Conservation (phyloP, 2,329 filamentous ascomycete genomes). For the Blastomyces silverae region DNA sequence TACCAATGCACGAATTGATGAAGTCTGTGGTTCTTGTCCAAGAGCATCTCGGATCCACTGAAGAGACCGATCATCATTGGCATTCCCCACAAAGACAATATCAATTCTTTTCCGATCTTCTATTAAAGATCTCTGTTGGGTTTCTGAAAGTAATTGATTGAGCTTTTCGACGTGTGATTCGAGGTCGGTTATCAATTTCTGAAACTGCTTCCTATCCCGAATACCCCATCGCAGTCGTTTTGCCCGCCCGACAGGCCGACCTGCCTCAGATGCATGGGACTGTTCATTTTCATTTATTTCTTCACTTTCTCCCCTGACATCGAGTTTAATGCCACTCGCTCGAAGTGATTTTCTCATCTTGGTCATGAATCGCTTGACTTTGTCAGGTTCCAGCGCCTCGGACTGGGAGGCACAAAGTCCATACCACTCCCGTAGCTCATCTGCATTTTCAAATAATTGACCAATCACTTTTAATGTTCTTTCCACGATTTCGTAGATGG, state of each 20-base stretch:
- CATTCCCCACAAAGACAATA: conserved; percentile 9
- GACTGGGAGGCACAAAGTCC: conserved; percentile 10
- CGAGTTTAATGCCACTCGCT: conserved; percentile 12
- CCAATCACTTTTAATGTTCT: conserved; percentile 2
- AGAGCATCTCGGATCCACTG: conserved; percentile 9
- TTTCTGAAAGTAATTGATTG: conserved; percentile 10
- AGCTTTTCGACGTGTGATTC: conserved; percentile 9
- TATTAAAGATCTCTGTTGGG: conserved; percentile 1
- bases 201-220: conserved; percentile 6
- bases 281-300: not conserved
- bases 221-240: conserved; percentile 10
- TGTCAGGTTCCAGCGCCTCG: not conserved
- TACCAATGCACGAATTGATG: conserved; percentile 6
- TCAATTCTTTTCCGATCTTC: conserved; percentile 12
- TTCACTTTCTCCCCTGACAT: not conserved
- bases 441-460: conserved; percentile 8
- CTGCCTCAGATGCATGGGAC: not conserved
- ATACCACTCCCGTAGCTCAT: conserved; percentile 4
- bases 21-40: conserved; percentile 6
- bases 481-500: conserved; percentile 11
- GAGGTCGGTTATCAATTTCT: conserved; percentile 8
- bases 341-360: conserved; percentile 14
- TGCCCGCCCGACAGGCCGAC: not conserved
- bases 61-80: conserved; percentile 5
- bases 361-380: conserved; percentile 8